These are phyloP conservation scores for Hypoxylon rubiginosum DNA, from an alignment of 2,329 filamentous ascomycete species.

Conservation along the genomic window DNA sequence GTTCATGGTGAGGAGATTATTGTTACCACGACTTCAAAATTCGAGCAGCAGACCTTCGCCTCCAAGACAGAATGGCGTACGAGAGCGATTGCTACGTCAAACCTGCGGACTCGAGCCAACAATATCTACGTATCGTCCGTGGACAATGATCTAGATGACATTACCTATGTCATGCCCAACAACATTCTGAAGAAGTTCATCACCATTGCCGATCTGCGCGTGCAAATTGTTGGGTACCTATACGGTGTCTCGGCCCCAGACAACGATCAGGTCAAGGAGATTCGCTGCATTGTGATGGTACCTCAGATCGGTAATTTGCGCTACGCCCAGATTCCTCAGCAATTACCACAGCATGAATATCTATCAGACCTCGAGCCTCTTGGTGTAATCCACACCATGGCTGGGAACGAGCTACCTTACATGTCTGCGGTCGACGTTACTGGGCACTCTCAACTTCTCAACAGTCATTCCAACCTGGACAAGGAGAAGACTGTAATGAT, in stretches of 20 bases:
- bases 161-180: constrained; percentile 99
- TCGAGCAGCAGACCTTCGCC: constrained; percentile 96
- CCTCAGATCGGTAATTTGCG: constrained; percentile 95
- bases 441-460: constrained; percentile 90
- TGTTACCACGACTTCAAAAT: constrained; percentile 97
- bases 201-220: constrained; percentile 93
- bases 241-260: constrained; percentile 94
- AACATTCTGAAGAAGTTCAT: constrained; percentile 99
- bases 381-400: constrained; percentile 94
- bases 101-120: constrained; percentile 92
- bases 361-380: constrained; percentile 89
- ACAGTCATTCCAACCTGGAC: constrained; percentile 83
- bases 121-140: constrained; percentile 99
- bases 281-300: constrained; percentile 96
- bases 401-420: constrained; percentile 94
- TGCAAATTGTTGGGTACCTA: constrained; percentile 95
- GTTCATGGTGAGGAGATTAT: constrained; percentile 97
- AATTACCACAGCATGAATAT: constrained; percentile 92
- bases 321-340: constrained; percentile 89
- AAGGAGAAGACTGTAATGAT: constrained; percentile 92
- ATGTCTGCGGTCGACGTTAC: constrained; percentile 97
- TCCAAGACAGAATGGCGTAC: constrained; percentile 99
- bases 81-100: constrained; percentile 94
- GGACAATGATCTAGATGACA: constrained; percentile 89
- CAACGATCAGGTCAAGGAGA: constrained; percentile 96